Base-by-base conservation (phyloP, 2,329 filamentous ascomycete genomes). In the Fusarium floridanum region DNA sequence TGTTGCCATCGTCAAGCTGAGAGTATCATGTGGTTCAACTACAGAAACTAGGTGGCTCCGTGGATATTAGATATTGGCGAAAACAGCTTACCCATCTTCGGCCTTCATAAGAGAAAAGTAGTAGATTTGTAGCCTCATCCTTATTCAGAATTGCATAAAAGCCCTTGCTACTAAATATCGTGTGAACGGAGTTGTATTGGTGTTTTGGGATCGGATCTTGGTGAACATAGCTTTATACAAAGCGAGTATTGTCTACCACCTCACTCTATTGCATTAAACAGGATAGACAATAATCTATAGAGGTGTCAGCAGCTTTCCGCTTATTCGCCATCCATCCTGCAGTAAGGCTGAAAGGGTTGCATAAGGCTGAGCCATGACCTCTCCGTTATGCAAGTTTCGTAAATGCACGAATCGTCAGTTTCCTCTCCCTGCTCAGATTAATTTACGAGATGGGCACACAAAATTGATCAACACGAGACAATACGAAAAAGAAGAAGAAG, bases 41-140 rank as follows among this genome's bases (percentile, higher is more conserved):
- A 32, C 32, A 32, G 32, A 32, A 11, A 32, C 32, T 32, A 10
- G 10, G 32, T 32, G 32, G 10, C 32, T 11, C 10, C 9, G 32
- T 11, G 10, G 32, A 32, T 32, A 32, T 32, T 37, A 6, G 6
- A 37, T 37, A 17, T 17, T 4, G 16, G 36, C 5, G 36, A 20
- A n/a, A 43, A 16, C 7, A 24, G 14, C 12, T 9, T 3, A 8
- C 1, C 20, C 12, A 16, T 48, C 43, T 24, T 24, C 0, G 20
- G 1, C 22, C 4, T 48, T 48, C 5, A 17, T 17, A 16, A 10
- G 7, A 4, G 14, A 24, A 24, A 24, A 24, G 14, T 10, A 24
- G 43, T 10, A 6, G 4, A 16, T 2, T 48, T 14, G 14, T 1
- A 16, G 0, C 6, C 20, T 48, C 2, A 10, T 17, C 2, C 0